phyloP scores from a whole-genome alignment of 179 eudicot genomes.

The Spergularia azorica region DNA sequence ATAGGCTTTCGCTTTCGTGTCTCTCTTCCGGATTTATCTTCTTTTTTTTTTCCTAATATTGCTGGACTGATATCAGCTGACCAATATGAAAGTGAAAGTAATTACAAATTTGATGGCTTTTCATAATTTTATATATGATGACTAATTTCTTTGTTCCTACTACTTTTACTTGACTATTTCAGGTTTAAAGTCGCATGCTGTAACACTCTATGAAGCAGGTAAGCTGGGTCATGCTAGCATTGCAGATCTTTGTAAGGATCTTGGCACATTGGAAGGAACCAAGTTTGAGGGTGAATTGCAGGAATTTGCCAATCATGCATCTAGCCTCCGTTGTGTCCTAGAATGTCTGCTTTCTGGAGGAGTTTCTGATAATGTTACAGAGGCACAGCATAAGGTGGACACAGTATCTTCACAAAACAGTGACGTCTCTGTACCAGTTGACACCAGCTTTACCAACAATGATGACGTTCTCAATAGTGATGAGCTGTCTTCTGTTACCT shows the following conservation, averaged over 20 bases:
- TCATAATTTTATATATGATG: neutral
- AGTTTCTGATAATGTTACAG: constrained; percentile 42
- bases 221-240: constrained; percentile 92
- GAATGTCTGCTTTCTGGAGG: constrained; percentile 96
- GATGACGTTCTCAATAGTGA: constrained; percentile 24
- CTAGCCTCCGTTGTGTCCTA: constrained; percentile 85
- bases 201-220: constrained; percentile 97
- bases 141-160: neutral
- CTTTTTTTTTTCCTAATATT: neutral
- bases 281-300: constrained; percentile 97
- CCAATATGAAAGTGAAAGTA: neutral
- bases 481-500: constrained; percentile 18
- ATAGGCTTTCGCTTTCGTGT: too few relatives aligned
- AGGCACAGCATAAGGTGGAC: constrained; percentile 35
- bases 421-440: constrained; percentile 38
- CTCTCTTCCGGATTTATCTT: too few relatives aligned
- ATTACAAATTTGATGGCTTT: neutral
- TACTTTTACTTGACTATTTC: constrained; percentile 26
- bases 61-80: neutral
- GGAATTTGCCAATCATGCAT: constrained; percentile 99
- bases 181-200: constrained; percentile 99
- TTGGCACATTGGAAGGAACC: constrained; percentile 86
- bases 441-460: constrained; percentile 31
- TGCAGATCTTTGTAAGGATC: constrained; percentile 92
- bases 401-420: constrained; percentile 34